Evolutionary conservation across 2,329 filamentous ascomycete genomes (phyloP).

Genomic region (Thielaviopsis ethacetica): DNA sequence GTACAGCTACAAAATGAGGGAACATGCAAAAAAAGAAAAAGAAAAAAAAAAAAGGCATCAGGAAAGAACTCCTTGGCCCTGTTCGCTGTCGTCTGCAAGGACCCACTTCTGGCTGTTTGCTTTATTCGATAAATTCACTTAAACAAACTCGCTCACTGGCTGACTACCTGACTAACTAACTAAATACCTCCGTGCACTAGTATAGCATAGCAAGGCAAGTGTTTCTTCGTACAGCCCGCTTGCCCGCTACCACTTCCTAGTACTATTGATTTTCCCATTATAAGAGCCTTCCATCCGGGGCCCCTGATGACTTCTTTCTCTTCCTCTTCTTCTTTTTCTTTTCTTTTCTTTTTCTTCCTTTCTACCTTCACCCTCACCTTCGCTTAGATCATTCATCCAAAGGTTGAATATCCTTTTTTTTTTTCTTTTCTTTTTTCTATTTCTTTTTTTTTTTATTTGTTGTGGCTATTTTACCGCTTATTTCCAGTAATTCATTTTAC

Average conservation of each 20-base stretch:
- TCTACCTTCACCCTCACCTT: background rate
- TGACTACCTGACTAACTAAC: too few relatives aligned
- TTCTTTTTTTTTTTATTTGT: slow-evolving; percentile 1
- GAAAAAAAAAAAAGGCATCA: background rate
- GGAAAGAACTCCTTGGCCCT: background rate
- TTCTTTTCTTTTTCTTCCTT: background rate
- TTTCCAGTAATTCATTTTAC: slow-evolving; percentile 1
- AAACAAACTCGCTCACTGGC: too few relatives aligned
- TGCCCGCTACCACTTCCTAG: too few relatives aligned
- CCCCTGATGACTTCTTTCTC: background rate
- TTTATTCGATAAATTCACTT: too few relatives aligned
- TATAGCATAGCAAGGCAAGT: too few relatives aligned
- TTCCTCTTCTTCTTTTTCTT: background rate
- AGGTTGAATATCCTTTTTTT: slow-evolving; percentile 1
- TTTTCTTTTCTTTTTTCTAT: background rate
- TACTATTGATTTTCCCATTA: background rate
- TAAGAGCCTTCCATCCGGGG: background rate
- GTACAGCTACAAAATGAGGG: background rate
- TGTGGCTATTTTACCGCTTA: background rate
- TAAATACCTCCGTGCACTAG: too few relatives aligned
- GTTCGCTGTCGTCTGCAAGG: background rate
- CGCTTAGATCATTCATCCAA: slow-evolving; percentile 1
- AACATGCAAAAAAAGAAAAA: background rate
- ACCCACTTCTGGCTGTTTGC: background rate
- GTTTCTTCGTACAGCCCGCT: too few relatives aligned